Conservation (phyloP, 2,329 filamentous ascomycete genomes). For the Leptosphaerulina australis region DNA sequence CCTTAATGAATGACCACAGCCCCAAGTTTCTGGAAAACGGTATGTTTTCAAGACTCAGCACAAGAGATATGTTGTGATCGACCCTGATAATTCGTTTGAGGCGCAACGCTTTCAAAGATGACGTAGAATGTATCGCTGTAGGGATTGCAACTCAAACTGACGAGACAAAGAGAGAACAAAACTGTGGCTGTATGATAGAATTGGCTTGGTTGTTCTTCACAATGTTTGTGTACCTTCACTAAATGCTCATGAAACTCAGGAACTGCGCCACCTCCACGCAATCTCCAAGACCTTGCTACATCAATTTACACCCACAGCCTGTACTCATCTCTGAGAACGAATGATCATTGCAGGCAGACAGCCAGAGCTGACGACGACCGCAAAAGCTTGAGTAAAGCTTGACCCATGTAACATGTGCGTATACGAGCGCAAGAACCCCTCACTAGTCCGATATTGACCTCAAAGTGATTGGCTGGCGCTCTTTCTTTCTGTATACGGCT, state of each 20-base stretch:
- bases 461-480: not conserved
- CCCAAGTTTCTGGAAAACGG: not conserved
- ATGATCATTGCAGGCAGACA: no score
- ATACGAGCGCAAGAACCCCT: no score
- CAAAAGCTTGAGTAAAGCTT: conserved; percentile 13
- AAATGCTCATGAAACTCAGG: not conserved
- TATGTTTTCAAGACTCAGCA: no score
- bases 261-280: conserved; percentile 4
- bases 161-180: not conserved
- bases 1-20: not conserved
- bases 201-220: no score
- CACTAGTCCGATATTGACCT: no score
- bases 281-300: not conserved
- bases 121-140: no score
- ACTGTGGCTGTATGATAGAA: not conserved
- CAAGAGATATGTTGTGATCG: no score
- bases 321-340: not conserved
- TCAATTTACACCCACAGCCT: not conserved
- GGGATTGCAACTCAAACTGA: not conserved
- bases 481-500: not conserved
- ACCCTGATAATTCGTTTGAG: no score
- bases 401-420: not conserved
- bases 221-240: not conserved
- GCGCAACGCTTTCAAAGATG: no score
- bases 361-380: not conserved